Conservation (phyloP, 2,329 filamentous ascomycete species). For the Fusarium nisikadoi region DNA sequence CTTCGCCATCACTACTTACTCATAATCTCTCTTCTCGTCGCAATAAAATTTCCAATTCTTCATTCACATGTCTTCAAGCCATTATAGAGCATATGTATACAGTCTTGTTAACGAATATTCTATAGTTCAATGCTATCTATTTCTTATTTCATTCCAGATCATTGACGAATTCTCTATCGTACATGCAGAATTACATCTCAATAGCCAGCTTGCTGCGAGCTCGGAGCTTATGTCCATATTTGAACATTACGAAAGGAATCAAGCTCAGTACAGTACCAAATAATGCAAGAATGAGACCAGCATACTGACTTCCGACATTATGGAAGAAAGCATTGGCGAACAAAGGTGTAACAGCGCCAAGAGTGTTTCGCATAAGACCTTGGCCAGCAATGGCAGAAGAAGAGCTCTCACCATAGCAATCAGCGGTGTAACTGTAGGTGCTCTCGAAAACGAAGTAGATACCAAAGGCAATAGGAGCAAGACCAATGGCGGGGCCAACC, state of each 20-base stretch:
- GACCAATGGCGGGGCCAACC: constrained; percentile 31
- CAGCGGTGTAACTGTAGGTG: constrained; percentile 38
- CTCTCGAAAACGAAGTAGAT: constrained; percentile 39
- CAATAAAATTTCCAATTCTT: no score
- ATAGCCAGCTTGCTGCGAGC: constrained; percentile 38
- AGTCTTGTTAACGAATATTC: neutral
- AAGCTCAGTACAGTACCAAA: constrained; percentile 33
- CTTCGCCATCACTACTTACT: neutral
- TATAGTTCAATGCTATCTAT: neutral
- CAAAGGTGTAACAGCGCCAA: constrained; percentile 35
- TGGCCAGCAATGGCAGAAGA: constrained; percentile 38
- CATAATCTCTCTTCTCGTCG: neutral
- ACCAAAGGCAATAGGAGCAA: constrained; percentile 37
- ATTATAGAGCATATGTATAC: neutral
- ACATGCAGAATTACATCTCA: constrained; percentile 17
- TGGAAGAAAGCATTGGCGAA: constrained; percentile 39
- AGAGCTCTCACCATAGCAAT: constrained; percentile 37
- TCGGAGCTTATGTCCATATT: constrained; percentile 31
- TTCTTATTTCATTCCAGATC: neutral
- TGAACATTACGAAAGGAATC: constrained; percentile 40
- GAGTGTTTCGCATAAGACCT: constrained; percentile 36
- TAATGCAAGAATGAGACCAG: constrained; percentile 33
- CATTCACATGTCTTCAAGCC: fast-evolving
- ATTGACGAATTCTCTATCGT: neutral
- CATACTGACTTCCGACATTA: constrained; percentile 37